These are phyloP conservation scores for Cutaneotrichosporon spelunceum DNA, from an alignment of 1,284 basidiomycete species.

Conservation along the genomic window DNA sequence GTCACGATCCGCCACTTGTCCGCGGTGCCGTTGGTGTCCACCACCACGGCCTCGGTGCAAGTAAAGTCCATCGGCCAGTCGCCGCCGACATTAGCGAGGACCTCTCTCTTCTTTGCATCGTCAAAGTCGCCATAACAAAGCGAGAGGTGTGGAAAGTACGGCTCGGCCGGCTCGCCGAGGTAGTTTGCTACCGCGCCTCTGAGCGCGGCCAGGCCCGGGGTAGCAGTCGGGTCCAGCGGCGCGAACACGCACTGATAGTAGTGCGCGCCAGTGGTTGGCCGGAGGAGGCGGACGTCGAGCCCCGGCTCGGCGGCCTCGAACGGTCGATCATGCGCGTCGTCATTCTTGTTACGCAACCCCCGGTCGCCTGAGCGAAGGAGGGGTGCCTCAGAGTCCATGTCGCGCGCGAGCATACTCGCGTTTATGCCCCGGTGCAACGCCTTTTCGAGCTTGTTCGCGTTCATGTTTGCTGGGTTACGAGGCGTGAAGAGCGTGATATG, in stretches of 20 bases:
- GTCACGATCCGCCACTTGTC: slow-evolving; percentile 26
- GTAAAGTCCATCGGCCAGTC: slow-evolving; percentile 6
- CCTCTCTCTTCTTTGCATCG: slow-evolving; percentile 23
- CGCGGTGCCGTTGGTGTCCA: slow-evolving; percentile 16
- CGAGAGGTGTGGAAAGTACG: slow-evolving; percentile 42
- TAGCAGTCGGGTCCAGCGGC: slow-evolving; percentile 24
- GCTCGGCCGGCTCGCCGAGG: slow-evolving; percentile 8
- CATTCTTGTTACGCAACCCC: not conserved
- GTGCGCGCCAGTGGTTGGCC: slow-evolving; percentile 22
- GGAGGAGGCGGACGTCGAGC: slow-evolving; percentile 8
- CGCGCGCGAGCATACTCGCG: not conserved
- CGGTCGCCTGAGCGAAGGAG: not conserved
- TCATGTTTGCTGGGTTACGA: slow-evolving; percentile 9
- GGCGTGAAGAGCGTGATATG: slow-evolving; percentile 40
- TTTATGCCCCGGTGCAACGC: slow-evolving; percentile 7
- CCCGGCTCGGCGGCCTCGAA: not conserved
- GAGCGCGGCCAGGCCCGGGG: slow-evolving; percentile 22
- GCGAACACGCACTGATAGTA: slow-evolving; percentile 44
- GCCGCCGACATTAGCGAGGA: slow-evolving; percentile 22
- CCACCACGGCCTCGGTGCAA: too few species aligned
- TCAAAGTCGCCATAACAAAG: slow-evolving; percentile 37
- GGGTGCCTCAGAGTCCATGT: not conserved
- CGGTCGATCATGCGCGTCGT: not conserved
- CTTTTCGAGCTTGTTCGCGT: not conserved
- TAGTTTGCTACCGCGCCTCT: slow-evolving; percentile 11